These are phyloP conservation scores for Saxophila tyrrhenica DNA, from an alignment of 495 filamentous ascomycete species.

Conservation along the genomic window DNA sequence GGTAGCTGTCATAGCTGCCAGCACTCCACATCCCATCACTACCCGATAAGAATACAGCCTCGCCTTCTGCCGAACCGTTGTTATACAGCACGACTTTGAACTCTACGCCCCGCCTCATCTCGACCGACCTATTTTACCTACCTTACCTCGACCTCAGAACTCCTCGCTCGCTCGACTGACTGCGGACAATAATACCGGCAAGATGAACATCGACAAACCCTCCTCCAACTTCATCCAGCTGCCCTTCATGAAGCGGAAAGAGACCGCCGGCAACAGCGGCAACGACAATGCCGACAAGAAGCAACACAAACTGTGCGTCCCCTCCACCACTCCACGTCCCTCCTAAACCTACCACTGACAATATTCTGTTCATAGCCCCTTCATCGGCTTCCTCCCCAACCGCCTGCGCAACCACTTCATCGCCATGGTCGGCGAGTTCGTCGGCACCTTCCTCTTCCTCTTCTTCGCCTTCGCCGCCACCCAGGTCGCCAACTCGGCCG, in stretches of 20 bases:
- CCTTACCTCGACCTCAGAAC: too few species aligned
- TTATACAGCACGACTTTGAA: too few species aligned
- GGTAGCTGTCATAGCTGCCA: too few species aligned
- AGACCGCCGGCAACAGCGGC: background rate
- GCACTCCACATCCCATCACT: too few species aligned
- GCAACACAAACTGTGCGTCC: background rate
- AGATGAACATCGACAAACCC: conserved; percentile 20
- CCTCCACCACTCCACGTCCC: background rate
- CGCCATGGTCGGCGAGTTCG: conserved; percentile 25
- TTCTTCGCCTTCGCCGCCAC: conserved; percentile 26
- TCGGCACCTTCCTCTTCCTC: conserved; percentile 25
- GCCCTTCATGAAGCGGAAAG: conserved; percentile 12
- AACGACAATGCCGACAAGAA: too few species aligned
- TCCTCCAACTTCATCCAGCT: conserved; percentile 18
- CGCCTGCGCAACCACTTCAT: conserved; percentile 24
- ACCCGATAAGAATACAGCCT: too few species aligned
- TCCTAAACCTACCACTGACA: background rate
- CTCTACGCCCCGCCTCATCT: too few species aligned
- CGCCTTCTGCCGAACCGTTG: too few species aligned
- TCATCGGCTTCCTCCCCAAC: conserved; percentile 20
- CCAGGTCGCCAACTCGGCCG: conserved; percentile 24
- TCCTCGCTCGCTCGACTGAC: too few species aligned
- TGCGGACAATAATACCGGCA: conserved; percentile 5
- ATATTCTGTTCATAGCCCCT: background rate
- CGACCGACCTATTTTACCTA: too few species aligned